Conservation (phyloP, 2,329 filamentous ascomycete genomes). For the Zymoseptoria passerinii region DNA sequence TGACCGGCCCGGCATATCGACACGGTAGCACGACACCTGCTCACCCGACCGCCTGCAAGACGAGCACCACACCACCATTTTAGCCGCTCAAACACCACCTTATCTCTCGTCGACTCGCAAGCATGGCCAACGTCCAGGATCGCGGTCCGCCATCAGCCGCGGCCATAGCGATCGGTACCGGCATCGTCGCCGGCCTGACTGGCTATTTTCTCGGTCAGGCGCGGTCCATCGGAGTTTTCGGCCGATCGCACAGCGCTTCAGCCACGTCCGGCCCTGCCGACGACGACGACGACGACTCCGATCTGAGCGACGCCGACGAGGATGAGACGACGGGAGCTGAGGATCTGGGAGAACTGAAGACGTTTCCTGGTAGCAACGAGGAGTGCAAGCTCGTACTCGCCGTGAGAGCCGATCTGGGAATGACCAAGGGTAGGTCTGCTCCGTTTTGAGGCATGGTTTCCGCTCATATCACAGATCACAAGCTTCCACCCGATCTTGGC, state of each 20-base stretch:
- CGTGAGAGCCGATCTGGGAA: constrained; percentile 87
- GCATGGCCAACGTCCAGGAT: constrained; percentile 24
- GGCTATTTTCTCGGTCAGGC: constrained; percentile 66
- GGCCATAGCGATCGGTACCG: constrained; percentile 62
- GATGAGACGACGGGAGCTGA: constrained; percentile 35
- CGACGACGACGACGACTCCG: constrained; percentile 34
- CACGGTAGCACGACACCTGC: background rate
- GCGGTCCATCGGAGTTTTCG: constrained; percentile 64
- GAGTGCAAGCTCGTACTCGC: constrained; percentile 93
- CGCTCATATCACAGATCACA: background rate
- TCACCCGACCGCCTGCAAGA: background rate
- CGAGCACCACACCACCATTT: background rate
- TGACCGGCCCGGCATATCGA: background rate
- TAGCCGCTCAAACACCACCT: background rate
- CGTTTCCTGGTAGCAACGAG: constrained; percentile 50
- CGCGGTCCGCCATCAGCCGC: constrained; percentile 42
- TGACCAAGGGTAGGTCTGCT: constrained; percentile 73
- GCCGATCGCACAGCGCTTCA: constrained; percentile 36
- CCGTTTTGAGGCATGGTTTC: constrained; percentile 7
- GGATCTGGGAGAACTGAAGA: constrained; percentile 36
- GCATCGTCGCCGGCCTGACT: constrained; percentile 62
- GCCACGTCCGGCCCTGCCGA: constrained; percentile 31
- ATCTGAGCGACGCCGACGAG: constrained; percentile 21
- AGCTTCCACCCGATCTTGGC: background rate
- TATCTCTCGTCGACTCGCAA: background rate